Base-by-base conservation (phyloP, 2,329 filamentous ascomycete species). In the Botryotinia narcissicola region DNA sequence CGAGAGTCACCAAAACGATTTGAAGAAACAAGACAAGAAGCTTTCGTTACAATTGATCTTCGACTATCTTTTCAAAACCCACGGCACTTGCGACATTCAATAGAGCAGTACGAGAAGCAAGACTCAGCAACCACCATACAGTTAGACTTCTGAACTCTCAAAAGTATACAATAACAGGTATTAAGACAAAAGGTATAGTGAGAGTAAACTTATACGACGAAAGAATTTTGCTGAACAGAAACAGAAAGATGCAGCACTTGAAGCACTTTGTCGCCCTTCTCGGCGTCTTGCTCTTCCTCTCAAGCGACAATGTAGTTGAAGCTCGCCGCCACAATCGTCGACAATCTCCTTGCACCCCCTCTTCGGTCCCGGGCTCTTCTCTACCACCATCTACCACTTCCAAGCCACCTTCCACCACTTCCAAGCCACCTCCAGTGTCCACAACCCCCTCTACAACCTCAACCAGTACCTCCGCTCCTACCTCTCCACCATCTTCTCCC, bases 171-270 rank as follows among this genome's bases (percentile, higher is more conserved):
- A 29, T 5, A 57, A n/a, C 35, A 54, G 18, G 35, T 42, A 57
- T 1, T 3, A 32, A 54, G 7, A 32, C 18, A 22, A 12, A 10
- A 68, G 66, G 66, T 68, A 68, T 18, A 40, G 46, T 22, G 44
- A 25, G 42, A 29, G 9, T 29, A 16, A 32, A 68, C 48, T 16
- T 20, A 25, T 42, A 20, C 18, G 35, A 54, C 25, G 25, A 57
- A 68, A 32, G 46, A 57, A 68, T 32, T 8, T 9, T 37, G 35
- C 66, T 68, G 35, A 67, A 68, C 14, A 7, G 4, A 25, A 32
- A 37, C 29, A 72, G 54, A 32, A 29, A 69, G 18, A 54, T 73
- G 71, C 71, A 73, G 22, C 51, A 51, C 54, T 69, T 51, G 22
- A 73, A 61, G 42, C 32, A 69, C 22, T 29, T 69, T 12, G 4